phyloP scores from a whole-genome alignment of 805 yeast species.

The Cyberlindnera nakhonratchasimensis region DNA sequence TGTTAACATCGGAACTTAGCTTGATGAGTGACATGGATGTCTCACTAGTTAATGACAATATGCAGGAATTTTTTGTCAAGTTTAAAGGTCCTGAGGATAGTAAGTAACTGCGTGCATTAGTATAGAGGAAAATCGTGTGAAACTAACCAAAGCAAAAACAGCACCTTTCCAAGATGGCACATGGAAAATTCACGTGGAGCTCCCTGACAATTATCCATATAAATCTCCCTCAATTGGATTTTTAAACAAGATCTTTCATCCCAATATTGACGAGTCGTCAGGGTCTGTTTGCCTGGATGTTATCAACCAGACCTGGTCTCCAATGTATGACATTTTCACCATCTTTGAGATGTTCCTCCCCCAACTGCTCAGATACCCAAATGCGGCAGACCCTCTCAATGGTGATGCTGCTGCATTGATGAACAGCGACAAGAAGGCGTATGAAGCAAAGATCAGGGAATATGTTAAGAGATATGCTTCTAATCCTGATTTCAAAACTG shows the following conservation, averaged over 20 bases:
- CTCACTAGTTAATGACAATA: constrained; percentile 70
- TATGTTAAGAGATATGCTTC: constrained; percentile 73
- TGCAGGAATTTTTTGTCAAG: constrained; percentile 82
- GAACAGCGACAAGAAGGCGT: constrained; percentile 61
- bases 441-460: constrained; percentile 64
- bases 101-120: constrained; percentile 23
- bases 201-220: constrained; percentile 94
- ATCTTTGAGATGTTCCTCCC: constrained; percentile 93
- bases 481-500: constrained; percentile 39
- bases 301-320: constrained; percentile 97
- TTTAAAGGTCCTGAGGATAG: constrained; percentile 81
- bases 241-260: constrained; percentile 87
- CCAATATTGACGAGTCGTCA: constrained; percentile 85
- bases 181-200: constrained; percentile 89
- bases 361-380: constrained; percentile 86
- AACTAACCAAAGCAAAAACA: constrained; percentile 7
- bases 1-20: constrained; percentile 27
- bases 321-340: constrained; percentile 89
- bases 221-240: constrained; percentile 96
- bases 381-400: constrained; percentile 91
- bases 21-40: constrained; percentile 93
- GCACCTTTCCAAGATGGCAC: constrained; percentile 87
- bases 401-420: constrained; percentile 83
- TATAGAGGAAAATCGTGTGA: neutral
- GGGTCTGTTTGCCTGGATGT: constrained; percentile 96